A percentile compares a stretch with the other conserved stretches of the same genome.
Conservation (phyloP, 2,329 filamentous ascomycete genomes). For the Venturiaceae sp. region DNA sequence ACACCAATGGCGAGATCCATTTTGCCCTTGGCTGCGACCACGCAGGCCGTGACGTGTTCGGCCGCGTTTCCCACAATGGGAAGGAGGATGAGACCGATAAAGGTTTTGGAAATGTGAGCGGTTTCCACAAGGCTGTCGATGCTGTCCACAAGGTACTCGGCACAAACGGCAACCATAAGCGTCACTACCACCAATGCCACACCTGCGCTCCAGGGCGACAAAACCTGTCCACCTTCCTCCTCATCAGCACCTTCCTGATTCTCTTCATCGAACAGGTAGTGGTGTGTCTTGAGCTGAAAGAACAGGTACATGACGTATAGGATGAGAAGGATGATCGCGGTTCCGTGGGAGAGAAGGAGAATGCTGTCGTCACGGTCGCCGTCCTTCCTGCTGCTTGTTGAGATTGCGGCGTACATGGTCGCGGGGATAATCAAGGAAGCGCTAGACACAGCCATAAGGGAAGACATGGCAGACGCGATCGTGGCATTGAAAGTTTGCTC, state of each 20-base stretch:
- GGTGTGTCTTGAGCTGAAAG: constrained; percentile 44
- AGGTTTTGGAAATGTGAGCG: constrained; percentile 43
- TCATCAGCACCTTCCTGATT: constrained; percentile 21
- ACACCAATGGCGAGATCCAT: constrained; percentile 49
- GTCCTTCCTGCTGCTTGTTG: constrained; percentile 17
- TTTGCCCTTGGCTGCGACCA: constrained; percentile 47
- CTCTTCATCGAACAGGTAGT: constrained; percentile 35
- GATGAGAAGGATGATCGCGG: constrained; percentile 42
- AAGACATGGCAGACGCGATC: constrained; percentile 68
- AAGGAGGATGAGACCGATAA: constrained; percentile 46
- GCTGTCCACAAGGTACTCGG: constrained; percentile 44
- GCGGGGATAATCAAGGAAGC: constrained; percentile 45
- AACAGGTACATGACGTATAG: constrained; percentile 45
- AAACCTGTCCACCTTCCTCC: constrained; percentile 27
- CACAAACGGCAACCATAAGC: constrained; percentile 39
- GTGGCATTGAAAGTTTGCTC: constrained; percentile 57
- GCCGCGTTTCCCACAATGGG: constrained; percentile 49
- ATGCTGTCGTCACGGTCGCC: constrained; percentile 34
- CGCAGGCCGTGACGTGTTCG: constrained; percentile 45
- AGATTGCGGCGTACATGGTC: constrained; percentile 39
- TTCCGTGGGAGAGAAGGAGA: constrained; percentile 41
- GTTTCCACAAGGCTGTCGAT: constrained; percentile 44
- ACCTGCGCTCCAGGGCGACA: constrained; percentile 34
- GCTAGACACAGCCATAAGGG: constrained; percentile 46
- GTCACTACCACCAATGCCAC: constrained; percentile 38